Conservation (phyloP, 2,329 filamentous ascomycete species). For the Cladosporium halotolerans region DNA sequence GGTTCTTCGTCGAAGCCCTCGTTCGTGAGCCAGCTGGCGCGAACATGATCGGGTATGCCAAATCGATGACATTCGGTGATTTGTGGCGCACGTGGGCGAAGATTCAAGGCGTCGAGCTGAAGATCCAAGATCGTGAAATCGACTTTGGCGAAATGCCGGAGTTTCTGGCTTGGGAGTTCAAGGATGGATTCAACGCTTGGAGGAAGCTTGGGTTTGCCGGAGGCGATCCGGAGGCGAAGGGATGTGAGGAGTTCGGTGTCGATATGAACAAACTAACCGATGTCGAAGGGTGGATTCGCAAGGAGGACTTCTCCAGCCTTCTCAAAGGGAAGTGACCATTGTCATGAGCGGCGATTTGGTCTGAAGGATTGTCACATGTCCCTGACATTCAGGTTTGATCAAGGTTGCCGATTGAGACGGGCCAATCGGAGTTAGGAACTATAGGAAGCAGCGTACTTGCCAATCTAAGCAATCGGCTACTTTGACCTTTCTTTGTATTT, state of each 20-base stretch:
- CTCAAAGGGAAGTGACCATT: neutral
- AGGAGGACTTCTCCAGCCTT: constrained; percentile 17
- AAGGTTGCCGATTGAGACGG: too few relatives aligned
- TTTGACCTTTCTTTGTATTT: too few relatives aligned
- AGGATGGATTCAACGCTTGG: constrained; percentile 15
- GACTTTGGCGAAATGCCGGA: constrained; percentile 15
- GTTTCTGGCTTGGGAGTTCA: constrained; percentile 17
- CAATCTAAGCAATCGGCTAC: too few relatives aligned
- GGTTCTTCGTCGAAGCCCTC: constrained; percentile 27
- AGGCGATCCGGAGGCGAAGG: constrained; percentile 19
- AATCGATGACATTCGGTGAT: neutral
- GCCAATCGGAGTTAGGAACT: too few relatives aligned
- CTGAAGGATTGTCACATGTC: too few relatives aligned
- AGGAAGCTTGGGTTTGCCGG: constrained; percentile 19
- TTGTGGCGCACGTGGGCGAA: constrained; percentile 6
- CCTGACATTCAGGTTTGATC: too few relatives aligned
- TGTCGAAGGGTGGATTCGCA: constrained; percentile 16
- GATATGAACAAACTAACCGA: constrained; percentile 15
- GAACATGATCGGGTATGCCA: constrained; percentile 16
- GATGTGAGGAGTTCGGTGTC: constrained; percentile 16
- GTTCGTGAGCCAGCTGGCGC: constrained; percentile 16
- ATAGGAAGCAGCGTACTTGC: too few relatives aligned
- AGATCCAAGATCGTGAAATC: neutral
- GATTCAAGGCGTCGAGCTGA: neutral
- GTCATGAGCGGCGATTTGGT: too few relatives aligned